Base-by-base conservation (phyloP, 306 rosid species). In the Rubus idaeus region DNA sequence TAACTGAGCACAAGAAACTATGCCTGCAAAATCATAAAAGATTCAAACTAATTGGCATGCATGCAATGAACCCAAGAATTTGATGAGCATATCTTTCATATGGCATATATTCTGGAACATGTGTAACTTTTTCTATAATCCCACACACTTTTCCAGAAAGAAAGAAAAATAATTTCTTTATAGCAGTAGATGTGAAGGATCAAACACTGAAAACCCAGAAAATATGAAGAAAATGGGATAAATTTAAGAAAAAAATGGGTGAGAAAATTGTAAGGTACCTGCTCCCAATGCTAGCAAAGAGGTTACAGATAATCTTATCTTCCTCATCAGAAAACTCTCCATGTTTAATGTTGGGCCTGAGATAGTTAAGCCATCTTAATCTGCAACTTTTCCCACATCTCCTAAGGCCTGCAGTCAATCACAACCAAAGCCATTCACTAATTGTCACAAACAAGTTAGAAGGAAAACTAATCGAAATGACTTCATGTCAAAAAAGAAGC, bases 311-410 rank as follows among this genome's bases (percentile, higher is more conserved):
- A n/a, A 90, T 65, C 61, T 79, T 82, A 58, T 94, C 98, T 89
- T 94, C 98, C 21, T 87, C 87, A 21, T 86, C 93, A 83, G 98
- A 87, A 83, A 94, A 94, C 49, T 91, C 91, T 0, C 98, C 98
- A 61, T 94, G 98, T 65, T 90, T 91, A 76, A 94, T 91, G 81
- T 94, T 85, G 71, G 98, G 98, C 41, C 98, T 87, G 8, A 94
- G 93, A 90, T 94, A 94, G 85, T 94, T 94, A 14, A 94, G 91
- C 98, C 98, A 94, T 79, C 98, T 89, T 8, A 94, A 76, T 79
- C 98, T 89, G 83, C 98, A 94, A 64, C 98, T 94, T 82, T 94
- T 94, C 46, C 98, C 98, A 80, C 98, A 94, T 77, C 98, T 91
- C 87, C 64, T 90, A 35, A 94, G 90, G 80, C 95, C 98, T 94